These are phyloP conservation scores for Batkoa obscura DNA, from an alignment of 371 early-diverging fungal species.

Conservation along the genomic window DNA sequence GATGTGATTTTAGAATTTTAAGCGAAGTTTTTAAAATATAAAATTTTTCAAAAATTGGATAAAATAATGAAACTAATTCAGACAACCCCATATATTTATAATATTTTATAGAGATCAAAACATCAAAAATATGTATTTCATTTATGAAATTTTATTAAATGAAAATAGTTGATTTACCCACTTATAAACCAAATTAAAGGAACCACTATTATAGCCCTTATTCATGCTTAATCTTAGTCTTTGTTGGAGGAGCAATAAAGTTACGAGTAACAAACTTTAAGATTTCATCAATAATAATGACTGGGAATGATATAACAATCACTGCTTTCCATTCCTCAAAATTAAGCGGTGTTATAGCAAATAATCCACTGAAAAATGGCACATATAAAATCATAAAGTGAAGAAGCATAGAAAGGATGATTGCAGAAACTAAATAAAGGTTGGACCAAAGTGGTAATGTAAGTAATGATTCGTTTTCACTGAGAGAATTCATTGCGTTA, in stretches of 20 bases:
- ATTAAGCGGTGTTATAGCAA: constrained; percentile 72
- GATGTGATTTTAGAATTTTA: too few relatives aligned
- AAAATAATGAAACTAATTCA: too few relatives aligned
- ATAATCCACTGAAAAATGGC: constrained; percentile 68
- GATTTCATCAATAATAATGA: constrained; percentile 78
- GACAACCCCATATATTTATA: too few relatives aligned
- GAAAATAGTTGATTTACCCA: too few relatives aligned
- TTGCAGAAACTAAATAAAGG: constrained; percentile 64
- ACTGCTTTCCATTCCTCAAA: constrained; percentile 82
- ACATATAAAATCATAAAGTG: constrained; percentile 83
- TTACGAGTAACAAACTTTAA: constrained; percentile 68
- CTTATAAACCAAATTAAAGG: too few relatives aligned
- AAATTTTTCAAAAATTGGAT: too few relatives aligned
- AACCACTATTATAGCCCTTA: too few relatives aligned
- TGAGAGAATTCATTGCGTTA: constrained; percentile 81
- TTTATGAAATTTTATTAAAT: too few relatives aligned
- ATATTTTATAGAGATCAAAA: too few relatives aligned
- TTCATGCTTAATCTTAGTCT: too few relatives aligned
- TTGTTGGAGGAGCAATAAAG: constrained; percentile 14
- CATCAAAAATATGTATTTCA: too few relatives aligned
- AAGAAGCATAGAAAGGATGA: constrained; percentile 70
- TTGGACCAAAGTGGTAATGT: constrained; percentile 82
- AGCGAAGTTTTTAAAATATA: too few relatives aligned
- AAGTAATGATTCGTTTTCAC: constrained; percentile 82
- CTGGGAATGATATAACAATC: constrained; percentile 69